Evolutionary conservation across 2,329 filamentous ascomycete genomes (phyloP).

Genomic region (Hypomyces rosellus): DNA sequence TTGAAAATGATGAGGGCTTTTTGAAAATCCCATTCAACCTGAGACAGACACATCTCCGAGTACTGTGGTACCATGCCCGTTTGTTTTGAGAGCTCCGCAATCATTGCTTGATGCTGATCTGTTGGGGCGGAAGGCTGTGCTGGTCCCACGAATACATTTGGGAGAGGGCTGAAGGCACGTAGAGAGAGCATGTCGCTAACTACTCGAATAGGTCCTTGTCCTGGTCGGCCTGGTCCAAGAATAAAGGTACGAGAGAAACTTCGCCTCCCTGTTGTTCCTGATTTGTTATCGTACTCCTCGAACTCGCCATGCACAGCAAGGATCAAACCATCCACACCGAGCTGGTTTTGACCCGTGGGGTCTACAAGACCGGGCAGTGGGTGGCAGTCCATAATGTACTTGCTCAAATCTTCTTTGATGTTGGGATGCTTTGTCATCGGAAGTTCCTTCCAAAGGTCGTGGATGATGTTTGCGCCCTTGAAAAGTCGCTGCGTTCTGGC

Average conservation of each 20-base stretch:
- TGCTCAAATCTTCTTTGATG: slow-evolving; percentile 57
- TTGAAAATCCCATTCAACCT: slow-evolving; percentile 74
- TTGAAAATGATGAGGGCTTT: slow-evolving; percentile 70
- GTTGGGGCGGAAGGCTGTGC: slow-evolving; percentile 26
- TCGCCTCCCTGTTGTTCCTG: slow-evolving; percentile 55
- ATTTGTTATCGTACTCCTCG: slow-evolving; percentile 59
- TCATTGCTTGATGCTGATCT: slow-evolving; percentile 59
- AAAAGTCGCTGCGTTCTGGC: slow-evolving; percentile 61
- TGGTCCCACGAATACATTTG: slow-evolving; percentile 34
- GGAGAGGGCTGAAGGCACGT: slow-evolving; percentile 54
- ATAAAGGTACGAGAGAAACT: slow-evolving; percentile 80
- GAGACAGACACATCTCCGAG: slow-evolving; percentile 71
- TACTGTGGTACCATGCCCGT: slow-evolving; percentile 77
- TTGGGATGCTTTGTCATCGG: slow-evolving; percentile 71
- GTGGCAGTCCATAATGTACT: slow-evolving; percentile 81
- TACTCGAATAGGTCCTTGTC: slow-evolving; percentile 61
- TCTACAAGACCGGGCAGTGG: slow-evolving; percentile 66
- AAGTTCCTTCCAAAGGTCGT: slow-evolving; percentile 61
- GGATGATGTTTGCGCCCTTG: slow-evolving; percentile 58
- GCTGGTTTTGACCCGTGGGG: slow-evolving; percentile 53
- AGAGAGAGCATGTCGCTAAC: slow-evolving; percentile 74
- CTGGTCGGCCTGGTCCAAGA: slow-evolving; percentile 65
- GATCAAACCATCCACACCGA: slow-evolving; percentile 70
- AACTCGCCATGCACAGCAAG: slow-evolving; percentile 80
- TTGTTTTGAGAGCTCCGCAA: slow-evolving; percentile 67